Evolutionary conservation across 495 filamentous ascomycete species (phyloP).

Genomic region (Xylaria palmicola): DNA sequence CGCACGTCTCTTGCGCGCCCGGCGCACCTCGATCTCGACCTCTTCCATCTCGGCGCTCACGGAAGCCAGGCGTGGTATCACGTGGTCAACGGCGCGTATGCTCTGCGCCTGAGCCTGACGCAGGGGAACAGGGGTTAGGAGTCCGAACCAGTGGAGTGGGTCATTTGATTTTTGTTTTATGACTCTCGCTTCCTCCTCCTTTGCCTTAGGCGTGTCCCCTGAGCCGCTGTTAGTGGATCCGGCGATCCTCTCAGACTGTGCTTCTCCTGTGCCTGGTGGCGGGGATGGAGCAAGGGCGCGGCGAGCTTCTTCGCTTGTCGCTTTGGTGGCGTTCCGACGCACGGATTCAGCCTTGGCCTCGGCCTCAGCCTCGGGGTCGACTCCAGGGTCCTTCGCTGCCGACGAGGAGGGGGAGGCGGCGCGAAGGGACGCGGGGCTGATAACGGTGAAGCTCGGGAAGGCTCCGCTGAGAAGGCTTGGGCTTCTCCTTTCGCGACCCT

Average conservation of each 20-base stretch:
- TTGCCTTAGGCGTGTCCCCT: background rate
- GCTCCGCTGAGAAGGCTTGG: background rate
- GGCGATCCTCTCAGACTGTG: background rate
- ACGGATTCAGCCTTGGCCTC: constrained; percentile 11
- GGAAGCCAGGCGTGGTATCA: constrained; percentile 45
- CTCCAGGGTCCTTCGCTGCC: background rate
- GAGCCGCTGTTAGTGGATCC: background rate
- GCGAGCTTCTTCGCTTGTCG: background rate
- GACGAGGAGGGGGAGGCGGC: background rate
- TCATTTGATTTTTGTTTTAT: constrained; percentile 33
- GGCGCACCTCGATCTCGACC: constrained; percentile 51
- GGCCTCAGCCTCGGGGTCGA: background rate
- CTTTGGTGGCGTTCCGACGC: constrained; percentile 9
- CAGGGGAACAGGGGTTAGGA: constrained; percentile 60
- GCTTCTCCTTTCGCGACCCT: background rate
- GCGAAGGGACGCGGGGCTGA: background rate
- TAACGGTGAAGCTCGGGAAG: constrained; percentile 13
- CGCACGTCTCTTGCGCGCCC: constrained; percentile 48
- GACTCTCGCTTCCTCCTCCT: constrained; percentile 11
- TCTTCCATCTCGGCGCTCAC: constrained; percentile 47
- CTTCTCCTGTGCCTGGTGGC: background rate
- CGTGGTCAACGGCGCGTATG: constrained; percentile 41
- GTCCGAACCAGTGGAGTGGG: constrained; percentile 69
- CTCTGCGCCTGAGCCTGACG: constrained; percentile 56
- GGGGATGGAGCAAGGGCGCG: background rate